Conservation (phyloP, 306 rosid species). For the Alnus rubra region DNA sequence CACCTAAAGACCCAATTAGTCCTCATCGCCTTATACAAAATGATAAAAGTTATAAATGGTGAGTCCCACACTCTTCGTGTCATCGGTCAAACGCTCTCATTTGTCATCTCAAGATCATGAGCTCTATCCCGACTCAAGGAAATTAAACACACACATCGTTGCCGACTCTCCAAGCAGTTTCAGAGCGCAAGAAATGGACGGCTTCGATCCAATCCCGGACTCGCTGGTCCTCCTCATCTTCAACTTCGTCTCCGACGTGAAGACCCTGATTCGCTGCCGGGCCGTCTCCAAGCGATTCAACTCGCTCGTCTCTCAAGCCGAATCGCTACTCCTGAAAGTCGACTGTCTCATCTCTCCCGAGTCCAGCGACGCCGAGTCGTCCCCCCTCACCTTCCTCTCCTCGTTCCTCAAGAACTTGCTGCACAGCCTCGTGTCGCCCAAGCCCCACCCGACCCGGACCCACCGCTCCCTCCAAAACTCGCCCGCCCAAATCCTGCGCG, state of each 20-base stretch:
- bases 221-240: conserved; percentile 46
- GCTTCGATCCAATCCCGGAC: conserved; percentile 49
- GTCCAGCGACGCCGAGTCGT: conserved; percentile 12
- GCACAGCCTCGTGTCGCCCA: conserved; percentile 28
- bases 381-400: conserved; percentile 22
- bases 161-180: neutral
- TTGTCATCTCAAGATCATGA: neutral
- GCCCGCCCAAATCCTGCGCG: conserved; percentile 41
- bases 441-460: conserved; percentile 6
- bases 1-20: no score
- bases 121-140: neutral
- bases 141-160: neutral
- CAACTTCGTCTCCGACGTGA: conserved; percentile 47
- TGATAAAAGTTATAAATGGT: no score
- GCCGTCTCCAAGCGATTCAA: conserved; percentile 47
- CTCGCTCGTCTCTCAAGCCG: conserved; percentile 48
- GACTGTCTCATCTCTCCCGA: conserved; percentile 47
- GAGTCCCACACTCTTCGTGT: neutral
- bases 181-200: conserved; percentile 18
- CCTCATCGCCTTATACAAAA: no score
- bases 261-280: conserved; percentile 45
- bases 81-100: neutral
- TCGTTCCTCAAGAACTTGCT: conserved; percentile 40
- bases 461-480: conserved; percentile 27
- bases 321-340: conserved; percentile 40